Evolutionary conservation across 371 early-diverging fungal species (phyloP), one percentile per base, ranked within the genome.

Genomic region (Rhizomucor pusillus): DNA sequence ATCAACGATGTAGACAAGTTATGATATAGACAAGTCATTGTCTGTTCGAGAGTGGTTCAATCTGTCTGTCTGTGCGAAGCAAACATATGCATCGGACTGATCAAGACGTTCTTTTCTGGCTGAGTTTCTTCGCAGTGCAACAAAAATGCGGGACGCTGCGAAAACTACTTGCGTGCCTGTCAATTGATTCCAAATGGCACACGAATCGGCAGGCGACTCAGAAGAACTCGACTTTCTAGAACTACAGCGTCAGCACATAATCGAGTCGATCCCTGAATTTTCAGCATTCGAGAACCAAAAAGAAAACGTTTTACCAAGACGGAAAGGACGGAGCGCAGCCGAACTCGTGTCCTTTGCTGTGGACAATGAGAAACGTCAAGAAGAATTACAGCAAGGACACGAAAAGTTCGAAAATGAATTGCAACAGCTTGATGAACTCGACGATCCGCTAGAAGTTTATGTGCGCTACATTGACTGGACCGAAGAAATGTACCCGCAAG

Each of bases 391-490:
- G 36, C 52, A 46, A 19, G 66, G 66, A 2, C 75, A 75, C 29
- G 59, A 50, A 0, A 56, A 62, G 24, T 88, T 84, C 46, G 63
- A 73, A 37, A 66, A 56, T 0, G 76, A 80, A 43, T 63, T 89
- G 4, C 68, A 73, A 0, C 54, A 61, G 7, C 45, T 82, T 3
- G 79, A 82, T 16, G 77, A 80, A 20, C 50, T 59, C 12, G 85
- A 89, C 48, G 93, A 96, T 66, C 92, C 94, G 1, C 63, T 95
- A 19, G 87, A 86, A 12, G 79, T 86, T 1, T 86, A 86, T 66
- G 54, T 79, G 25, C 71, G 80, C n/a, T 89, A 92, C 57, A 68
- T 92, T n/a, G 60, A 69, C 9, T 92, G 90, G 89, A 82, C 84
- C 4, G 67, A 86, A 12, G 76, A 85, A 39, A 77, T 80, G 60